Evolutionary conservation across 306 rosid species (phyloP), one percentile per base, ranked within the genome.

Genomic region (Quercus cerris): DNA sequence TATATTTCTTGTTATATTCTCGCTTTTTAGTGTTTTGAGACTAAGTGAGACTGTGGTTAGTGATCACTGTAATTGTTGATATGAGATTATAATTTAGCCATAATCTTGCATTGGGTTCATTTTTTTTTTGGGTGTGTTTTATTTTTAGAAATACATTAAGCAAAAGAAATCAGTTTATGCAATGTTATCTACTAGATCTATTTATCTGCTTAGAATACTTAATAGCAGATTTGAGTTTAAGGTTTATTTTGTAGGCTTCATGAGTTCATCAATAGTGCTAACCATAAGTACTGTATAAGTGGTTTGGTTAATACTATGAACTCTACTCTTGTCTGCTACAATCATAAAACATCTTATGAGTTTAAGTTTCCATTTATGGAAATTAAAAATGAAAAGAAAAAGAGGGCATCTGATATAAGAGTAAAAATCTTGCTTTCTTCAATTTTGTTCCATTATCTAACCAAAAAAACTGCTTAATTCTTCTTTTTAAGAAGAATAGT

Each of bases 1-100:
- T 90, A 87, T 73, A 17, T 61, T 14, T 58, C 64, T 58, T 63
- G n/a, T 63, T 28, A 13, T 28, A 5, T 8, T 3, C 44, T 49
- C 0, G 15, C 54, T 3, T 49, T 12, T 49, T 10, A 2, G 15
- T 12, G 14, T 49, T 10, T 10, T 49, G 25, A 35, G 17, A 35
- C 41, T 35, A 35, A 35, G 41, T 35, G 8, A 35, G 41, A 38
- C 46, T 38, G 1, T 69, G 28, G 4, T 17, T 15, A 72, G 38
- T 5, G 52, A 56, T 33, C 1, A 2, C n/a, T 61, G 8, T 35
- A n/a, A n/a, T 10, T 57, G 19, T 57, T 57, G 61, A 4, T n/a
- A 3, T 18, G 4, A n/a, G 7, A 20, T 23, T 23, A 23, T 74
- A 3, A 20, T 19, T 14, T 22, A 13, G 14, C 6, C n/a, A 18